Conservation (phyloP, 768 basidiomycete genomes). For the Lactarius pseudohatsudake region DNA sequence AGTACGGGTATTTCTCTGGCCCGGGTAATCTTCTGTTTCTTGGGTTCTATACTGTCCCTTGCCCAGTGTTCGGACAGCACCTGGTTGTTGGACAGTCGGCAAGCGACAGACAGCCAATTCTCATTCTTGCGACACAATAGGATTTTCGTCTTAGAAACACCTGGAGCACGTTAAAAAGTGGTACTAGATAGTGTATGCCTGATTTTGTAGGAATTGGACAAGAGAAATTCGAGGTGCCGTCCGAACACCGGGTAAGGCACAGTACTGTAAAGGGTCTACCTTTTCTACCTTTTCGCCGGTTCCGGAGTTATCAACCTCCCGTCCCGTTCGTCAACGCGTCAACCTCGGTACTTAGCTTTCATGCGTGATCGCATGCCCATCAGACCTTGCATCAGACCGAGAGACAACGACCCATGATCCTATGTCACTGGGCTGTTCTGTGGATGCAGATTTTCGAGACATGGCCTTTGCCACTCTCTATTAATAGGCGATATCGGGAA, state of each 20-base stretch:
- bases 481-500: neutral
- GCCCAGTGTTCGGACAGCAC: too few relatives aligned
- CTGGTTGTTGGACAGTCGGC: too few relatives aligned
- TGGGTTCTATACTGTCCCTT: neutral
- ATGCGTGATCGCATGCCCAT: neutral
- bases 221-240: too few relatives aligned
- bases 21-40: neutral
- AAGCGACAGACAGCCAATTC: too few relatives aligned
- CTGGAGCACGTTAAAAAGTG: too few relatives aligned
- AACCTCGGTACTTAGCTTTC: neutral
- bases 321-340: neutral
- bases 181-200: too few relatives aligned
- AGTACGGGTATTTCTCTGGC: neutral
- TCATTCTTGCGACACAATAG: too few relatives aligned
- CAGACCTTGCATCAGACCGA: too few relatives aligned
- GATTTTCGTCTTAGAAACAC: too few relatives aligned
- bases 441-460: neutral
- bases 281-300: neutral
- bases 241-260: too few relatives aligned
- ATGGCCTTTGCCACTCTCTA: neutral
- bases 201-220: too few relatives aligned
- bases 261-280: neutral
- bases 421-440: neutral
- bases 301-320: neutral
- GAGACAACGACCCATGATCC: neutral